A percentile compares a stretch with the other conserved stretches of the same genome.
phyloP scores from a whole-genome alignment of 495 filamentous ascomycete genomes.

The Lasiosphaeria hispida region DNA sequence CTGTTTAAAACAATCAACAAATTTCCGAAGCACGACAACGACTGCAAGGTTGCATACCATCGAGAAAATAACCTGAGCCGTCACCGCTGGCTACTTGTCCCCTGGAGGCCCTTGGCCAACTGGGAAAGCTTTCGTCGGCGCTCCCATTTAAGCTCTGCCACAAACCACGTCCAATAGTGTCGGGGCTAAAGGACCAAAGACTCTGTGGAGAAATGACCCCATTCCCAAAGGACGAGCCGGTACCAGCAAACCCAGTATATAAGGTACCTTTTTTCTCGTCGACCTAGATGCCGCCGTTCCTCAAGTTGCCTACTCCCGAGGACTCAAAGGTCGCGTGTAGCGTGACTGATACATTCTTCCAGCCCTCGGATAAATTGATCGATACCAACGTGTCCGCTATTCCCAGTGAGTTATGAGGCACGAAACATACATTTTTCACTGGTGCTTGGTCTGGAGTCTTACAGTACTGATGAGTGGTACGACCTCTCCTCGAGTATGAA shows the following conservation, averaged over 20 bases:
- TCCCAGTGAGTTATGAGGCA: background rate
- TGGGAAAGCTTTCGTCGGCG: slow-evolving; percentile 17
- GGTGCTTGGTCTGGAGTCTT: background rate
- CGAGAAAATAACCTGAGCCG: slow-evolving; percentile 22
- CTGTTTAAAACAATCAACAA: background rate
- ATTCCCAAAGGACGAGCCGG: slow-evolving; percentile 15
- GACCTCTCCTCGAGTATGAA: slow-evolving; percentile 14
- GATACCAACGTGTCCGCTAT: slow-evolving; percentile 23
- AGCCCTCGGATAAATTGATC: slow-evolving; percentile 23
- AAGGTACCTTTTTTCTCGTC: slow-evolving; percentile 16
- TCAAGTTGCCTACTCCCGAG: slow-evolving; percentile 13
- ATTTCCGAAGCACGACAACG: background rate
- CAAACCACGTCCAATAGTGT: slow-evolving; percentile 9
- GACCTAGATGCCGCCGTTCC: slow-evolving; percentile 23
- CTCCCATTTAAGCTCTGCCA: slow-evolving; percentile 26
- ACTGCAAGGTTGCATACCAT: slow-evolving; percentile 9
- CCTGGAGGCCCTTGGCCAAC: slow-evolving; percentile 15
- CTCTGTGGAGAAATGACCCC: slow-evolving; percentile 11
- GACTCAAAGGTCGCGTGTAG: slow-evolving; percentile 22
- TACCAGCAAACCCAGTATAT: slow-evolving; percentile 27
- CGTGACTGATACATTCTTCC: slow-evolving; percentile 14
- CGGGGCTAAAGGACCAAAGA: slow-evolving; percentile 25
- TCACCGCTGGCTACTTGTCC: slow-evolving; percentile 18
- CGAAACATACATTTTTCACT: no score
- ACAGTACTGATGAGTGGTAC: slow-evolving; percentile 22